phyloP scores from a whole-genome alignment of 768 basidiomycete genomes.

The Tulasnella sp. region DNA sequence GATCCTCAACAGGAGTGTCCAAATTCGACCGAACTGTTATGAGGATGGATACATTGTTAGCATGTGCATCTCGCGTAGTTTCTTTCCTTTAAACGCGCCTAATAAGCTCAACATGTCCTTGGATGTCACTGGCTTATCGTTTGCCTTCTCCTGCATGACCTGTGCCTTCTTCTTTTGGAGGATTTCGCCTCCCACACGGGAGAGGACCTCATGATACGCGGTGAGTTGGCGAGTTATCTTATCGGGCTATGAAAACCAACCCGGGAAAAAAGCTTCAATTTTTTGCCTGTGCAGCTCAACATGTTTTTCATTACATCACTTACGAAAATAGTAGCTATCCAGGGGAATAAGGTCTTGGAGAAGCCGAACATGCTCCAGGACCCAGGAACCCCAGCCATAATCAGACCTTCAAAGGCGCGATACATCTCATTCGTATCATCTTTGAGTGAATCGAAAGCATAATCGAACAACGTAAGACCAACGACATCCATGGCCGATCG shows the following conservation, averaged over 20 bases:
- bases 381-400: conserved; percentile 27
- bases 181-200: conserved; percentile 59
- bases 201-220: conserved; percentile 37
- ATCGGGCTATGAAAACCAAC: not conserved
- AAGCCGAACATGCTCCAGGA: conserved; percentile 34
- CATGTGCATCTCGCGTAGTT: not conserved
- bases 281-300: too few relatives aligned
- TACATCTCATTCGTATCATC: conserved; percentile 72
- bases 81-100: conserved; percentile 26
- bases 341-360: conserved; percentile 51
- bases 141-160: conserved; percentile 32
- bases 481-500: conserved; percentile 67
- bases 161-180: conserved; percentile 74
- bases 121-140: not conserved
- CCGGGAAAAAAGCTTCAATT: not conserved
- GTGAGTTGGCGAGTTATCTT: not conserved
- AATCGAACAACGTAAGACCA: conserved; percentile 62
- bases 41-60: not conserved
- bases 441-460: conserved; percentile 73
- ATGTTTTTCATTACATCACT: too few relatives aligned
- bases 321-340: conserved; percentile 45
- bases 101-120: conserved; percentile 44
- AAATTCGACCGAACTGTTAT: conserved; percentile 69
- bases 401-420: conserved; percentile 69
- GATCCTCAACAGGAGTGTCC: conserved; percentile 29